Evolutionary conservation across 371 early-diverging fungal species (phyloP).

Genomic region (Funneliformis caledonium): DNA sequence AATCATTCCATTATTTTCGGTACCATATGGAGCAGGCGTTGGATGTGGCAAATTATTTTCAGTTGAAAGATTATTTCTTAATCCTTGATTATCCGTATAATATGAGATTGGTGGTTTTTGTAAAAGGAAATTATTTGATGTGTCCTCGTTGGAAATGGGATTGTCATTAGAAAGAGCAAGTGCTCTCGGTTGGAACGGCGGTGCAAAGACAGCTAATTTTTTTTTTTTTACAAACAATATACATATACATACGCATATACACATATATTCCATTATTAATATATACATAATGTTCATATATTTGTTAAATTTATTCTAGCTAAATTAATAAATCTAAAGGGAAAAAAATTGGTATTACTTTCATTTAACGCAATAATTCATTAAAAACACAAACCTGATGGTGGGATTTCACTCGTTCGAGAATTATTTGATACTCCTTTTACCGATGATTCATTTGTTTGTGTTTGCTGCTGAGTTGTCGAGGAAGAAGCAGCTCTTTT

Average conservation of each 20-base stretch:
- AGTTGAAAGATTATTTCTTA: background rate
- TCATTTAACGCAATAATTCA: background rate
- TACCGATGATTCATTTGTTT: background rate
- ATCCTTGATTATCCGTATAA: conserved; percentile 8
- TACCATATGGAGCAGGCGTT: background rate
- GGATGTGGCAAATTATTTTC: conserved; percentile 8
- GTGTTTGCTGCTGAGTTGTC: background rate
- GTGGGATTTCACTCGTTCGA: conserved; percentile 23
- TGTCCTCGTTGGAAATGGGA: background rate
- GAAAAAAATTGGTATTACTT: background rate
- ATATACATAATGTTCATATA: background rate
- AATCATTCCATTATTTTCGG: conserved; percentile 31
- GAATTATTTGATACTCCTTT: background rate
- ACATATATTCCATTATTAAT: background rate
- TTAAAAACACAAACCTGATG: conserved; percentile 35
- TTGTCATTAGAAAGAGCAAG: background rate
- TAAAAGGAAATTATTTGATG: background rate
- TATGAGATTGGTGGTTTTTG: conserved; percentile 20
- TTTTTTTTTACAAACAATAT: background rate
- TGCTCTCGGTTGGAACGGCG: conserved; percentile 30
- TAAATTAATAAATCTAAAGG: background rate
- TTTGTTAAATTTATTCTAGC: background rate
- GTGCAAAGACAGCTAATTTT: conserved; percentile 31
- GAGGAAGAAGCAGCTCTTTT: conserved; percentile 23
- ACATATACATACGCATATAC: background rate